A percentile compares a stretch with the other conserved stretches of the same genome.
Evolutionary conservation across 2,329 filamentous ascomycete genomes (phyloP).

Genomic region (Clonostachys solani): DNA sequence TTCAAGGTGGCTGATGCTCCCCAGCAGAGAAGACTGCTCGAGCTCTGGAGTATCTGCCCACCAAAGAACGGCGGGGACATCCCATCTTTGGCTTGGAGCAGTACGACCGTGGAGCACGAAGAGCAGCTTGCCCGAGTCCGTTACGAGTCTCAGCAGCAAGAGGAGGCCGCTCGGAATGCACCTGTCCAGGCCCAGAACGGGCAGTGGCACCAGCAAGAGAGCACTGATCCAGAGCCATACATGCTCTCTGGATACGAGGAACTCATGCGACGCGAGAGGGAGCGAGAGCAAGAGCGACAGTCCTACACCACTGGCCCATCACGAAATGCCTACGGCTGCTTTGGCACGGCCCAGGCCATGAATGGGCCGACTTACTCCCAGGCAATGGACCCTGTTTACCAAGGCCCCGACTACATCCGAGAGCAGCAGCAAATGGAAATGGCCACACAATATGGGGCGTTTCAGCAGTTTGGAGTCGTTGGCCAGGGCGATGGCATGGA

Average conservation of each 20-base stretch:
- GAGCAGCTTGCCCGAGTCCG: slow-evolving; percentile 55
- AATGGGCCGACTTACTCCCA: slow-evolving; percentile 40
- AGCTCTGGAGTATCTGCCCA: slow-evolving; percentile 82
- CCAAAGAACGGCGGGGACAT: slow-evolving; percentile 55
- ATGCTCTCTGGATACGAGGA: slow-evolving; percentile 79
- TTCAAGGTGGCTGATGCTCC: slow-evolving; percentile 71
- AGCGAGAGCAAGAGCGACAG: slow-evolving; percentile 36
- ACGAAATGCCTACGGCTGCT: too few species aligned
- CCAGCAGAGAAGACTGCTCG: slow-evolving; percentile 70
- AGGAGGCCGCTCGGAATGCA: slow-evolving; percentile 43
- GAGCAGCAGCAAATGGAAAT: slow-evolving; percentile 52
- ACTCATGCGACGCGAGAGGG: slow-evolving; percentile 60
- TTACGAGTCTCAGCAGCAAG: slow-evolving; percentile 44
- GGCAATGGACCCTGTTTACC: slow-evolving; percentile 69
- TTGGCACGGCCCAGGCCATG: slow-evolving; percentile 14
- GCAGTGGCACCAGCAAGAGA: slow-evolving; percentile 39
- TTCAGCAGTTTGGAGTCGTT: slow-evolving; percentile 39
- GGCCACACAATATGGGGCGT: slow-evolving; percentile 66
- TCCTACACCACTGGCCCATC: too few species aligned
- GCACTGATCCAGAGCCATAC: slow-evolving; percentile 67
- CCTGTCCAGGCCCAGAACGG: slow-evolving; percentile 47
- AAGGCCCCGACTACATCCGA: slow-evolving; percentile 33
- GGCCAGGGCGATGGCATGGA: slow-evolving; percentile 46
- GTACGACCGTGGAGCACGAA: slow-evolving; percentile 52
- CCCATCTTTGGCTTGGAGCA: slow-evolving; percentile 46